These are phyloP conservation scores for Lotus japonicus DNA, from an alignment of 306 rosid species.

Conservation along the genomic window DNA sequence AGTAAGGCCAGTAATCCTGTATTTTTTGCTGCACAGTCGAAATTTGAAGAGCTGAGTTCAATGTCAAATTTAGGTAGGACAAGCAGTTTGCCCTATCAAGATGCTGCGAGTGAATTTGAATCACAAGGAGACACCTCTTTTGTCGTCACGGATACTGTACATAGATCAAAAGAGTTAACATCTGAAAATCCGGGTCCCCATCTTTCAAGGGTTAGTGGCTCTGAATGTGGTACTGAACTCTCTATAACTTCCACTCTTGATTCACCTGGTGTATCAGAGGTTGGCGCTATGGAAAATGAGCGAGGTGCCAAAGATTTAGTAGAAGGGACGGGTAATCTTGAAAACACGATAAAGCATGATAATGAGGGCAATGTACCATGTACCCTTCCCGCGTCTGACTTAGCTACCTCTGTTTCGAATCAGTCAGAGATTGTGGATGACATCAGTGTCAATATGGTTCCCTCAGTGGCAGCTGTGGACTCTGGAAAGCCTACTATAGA, in stretches of 20 bases:
- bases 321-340: constrained; percentile 35
- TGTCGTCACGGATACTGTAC: constrained; percentile 26
- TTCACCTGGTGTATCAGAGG: constrained; percentile 70
- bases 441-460: constrained; percentile 18
- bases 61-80: constrained; percentile 32
- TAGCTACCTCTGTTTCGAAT: constrained; percentile 18
- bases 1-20: constrained; percentile 60
- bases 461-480: constrained; percentile 28
- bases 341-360: constrained; percentile 15
- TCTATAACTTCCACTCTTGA: constrained; percentile 83
- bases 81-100: constrained; percentile 34
- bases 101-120: constrained; percentile 43
- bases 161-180: constrained; percentile 37
- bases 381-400: constrained; percentile 19
- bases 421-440: constrained; percentile 38
- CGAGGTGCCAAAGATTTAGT: constrained; percentile 38
- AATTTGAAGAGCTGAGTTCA: constrained; percentile 57
- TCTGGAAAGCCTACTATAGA: constrained; percentile 23
- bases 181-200: constrained; percentile 36
- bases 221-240: constrained; percentile 81
- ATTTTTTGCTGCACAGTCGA: constrained; percentile 60
- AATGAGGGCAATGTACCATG: constrained; percentile 28
- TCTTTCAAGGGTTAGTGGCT: constrained; percentile 53
- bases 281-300: constrained; percentile 43
- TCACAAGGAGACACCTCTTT: constrained; percentile 32